These are phyloP conservation scores for Aspergillus biplanus DNA, from an alignment of 495 filamentous ascomycete species.

Conservation along the genomic window DNA sequence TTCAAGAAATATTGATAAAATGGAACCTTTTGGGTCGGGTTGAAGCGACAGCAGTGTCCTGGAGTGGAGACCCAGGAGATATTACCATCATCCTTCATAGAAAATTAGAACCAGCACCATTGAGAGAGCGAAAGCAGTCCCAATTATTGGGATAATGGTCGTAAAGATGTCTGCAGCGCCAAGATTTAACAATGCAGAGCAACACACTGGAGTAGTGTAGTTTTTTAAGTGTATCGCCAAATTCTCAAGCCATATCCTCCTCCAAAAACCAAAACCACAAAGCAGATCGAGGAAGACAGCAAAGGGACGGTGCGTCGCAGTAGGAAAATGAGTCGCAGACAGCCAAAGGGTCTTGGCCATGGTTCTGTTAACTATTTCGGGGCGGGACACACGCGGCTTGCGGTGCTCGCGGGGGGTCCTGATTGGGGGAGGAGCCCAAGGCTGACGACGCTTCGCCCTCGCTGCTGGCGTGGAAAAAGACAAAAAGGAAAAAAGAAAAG, in stretches of 20 bases:
- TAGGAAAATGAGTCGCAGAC: slow-evolving; percentile 5
- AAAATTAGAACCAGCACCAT: neutral
- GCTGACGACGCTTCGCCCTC: slow-evolving; percentile 52
- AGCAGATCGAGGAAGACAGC: neutral
- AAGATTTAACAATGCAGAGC: neutral
- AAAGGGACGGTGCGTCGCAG: slow-evolving; percentile 3
- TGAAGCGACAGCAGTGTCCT: neutral
- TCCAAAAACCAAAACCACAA: neutral
- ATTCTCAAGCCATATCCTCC: neutral
- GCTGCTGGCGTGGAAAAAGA: slow-evolving; percentile 35
- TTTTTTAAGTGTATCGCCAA: neutral
- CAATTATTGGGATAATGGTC: slow-evolving; percentile 2
- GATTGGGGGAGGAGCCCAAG: slow-evolving; percentile 43
- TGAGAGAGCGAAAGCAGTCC: neutral
- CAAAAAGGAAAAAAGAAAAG: slow-evolving; percentile 16
- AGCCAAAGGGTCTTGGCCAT: slow-evolving; percentile 35
- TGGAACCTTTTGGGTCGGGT: neutral
- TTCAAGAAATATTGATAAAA: neutral
- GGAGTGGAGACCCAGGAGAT: slow-evolving; percentile 6
- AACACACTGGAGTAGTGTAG: neutral
- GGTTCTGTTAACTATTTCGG: slow-evolving; percentile 33
- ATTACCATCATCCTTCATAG: neutral
- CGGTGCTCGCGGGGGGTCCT: slow-evolving; percentile 37
- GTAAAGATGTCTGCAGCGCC: neutral
- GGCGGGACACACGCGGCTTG: slow-evolving; percentile 52